Conservation (phyloP, 352 stramenopile species). For the Chloridella minuta region DNA sequence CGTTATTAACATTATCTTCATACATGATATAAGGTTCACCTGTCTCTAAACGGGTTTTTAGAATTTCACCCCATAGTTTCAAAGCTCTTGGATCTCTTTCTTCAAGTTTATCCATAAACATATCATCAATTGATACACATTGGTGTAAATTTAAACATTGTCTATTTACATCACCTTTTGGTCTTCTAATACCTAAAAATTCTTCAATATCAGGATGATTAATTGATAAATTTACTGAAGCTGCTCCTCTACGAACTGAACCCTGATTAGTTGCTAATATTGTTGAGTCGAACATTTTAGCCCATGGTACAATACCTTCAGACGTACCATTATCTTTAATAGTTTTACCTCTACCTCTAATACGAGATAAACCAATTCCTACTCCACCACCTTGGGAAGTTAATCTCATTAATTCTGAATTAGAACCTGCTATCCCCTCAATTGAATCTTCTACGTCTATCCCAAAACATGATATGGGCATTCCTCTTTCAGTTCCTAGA, state of each 20-base stretch:
- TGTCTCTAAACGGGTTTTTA: background rate
- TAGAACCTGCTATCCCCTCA: background rate
- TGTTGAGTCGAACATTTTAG: background rate
- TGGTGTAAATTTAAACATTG: constrained; percentile 10
- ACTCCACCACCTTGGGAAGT: background rate
- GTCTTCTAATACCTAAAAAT: background rate
- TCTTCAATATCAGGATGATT: constrained; percentile 8
- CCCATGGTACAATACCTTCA: background rate
- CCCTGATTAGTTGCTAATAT: background rate
- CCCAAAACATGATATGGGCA: constrained; percentile 12
- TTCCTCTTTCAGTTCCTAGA: background rate
- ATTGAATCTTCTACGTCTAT: background rate
- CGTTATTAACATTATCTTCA: background rate
- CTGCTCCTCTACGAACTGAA: background rate
- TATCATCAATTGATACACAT: background rate
- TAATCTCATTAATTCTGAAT: background rate
- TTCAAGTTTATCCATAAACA: background rate
- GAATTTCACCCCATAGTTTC: background rate
- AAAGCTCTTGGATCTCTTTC: background rate
- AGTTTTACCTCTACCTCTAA: background rate
- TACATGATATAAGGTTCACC: background rate
- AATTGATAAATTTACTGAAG: background rate
- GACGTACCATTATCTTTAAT: background rate
- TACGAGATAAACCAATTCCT: background rate
- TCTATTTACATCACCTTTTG: background rate